Evolutionary conservation across 805 yeast genomes (phyloP), one percentile per base, ranked within the genome.

Genomic region (Sungouiozyma ichnusensis): DNA sequence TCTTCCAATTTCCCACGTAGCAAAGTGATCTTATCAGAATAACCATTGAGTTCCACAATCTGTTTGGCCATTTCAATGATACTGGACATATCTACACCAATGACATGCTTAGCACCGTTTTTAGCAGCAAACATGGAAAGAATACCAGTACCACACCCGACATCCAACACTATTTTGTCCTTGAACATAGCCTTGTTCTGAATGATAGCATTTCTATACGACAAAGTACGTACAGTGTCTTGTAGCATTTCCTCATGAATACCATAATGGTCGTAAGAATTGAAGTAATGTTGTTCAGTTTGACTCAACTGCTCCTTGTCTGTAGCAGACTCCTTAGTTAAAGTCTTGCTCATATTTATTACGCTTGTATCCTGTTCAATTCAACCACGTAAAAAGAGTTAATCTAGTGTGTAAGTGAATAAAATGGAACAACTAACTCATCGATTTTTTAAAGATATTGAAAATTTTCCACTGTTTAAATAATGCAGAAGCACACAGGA

Each of bases 211-310:
- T 83, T 81, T 56, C 97, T 73, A 68, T 92, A 92, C 27, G 95
- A 76, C 47, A 87, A 67, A 7, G 99, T 92, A 64, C 99, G 79
- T 20, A 86, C 85, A 40, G 85, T 75, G 63, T 92, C 99, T 66
- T 92, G 94, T 55, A 92, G 77, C 99, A 92, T 92, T 66, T 90
- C 97, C 67, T 94, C 98, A 61, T 92, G 99, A 58, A 92, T 92
- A 41, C 96, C 95, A 58, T 86, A 87, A 61, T 92, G 97, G 63
- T 90, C 97, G 58, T 92, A 92, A 2, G 97, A 90, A 40, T 80
- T 74, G 69, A 92, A 92, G 66, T 92, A 92, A 64, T 90, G 97
- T 66, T 87, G 94, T 59, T 90, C 97, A 37, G 75, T 64, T 60
- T 77, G 76, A 20, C 86, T 77, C 52, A 83, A 67, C n/a, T 67